Conservation (phyloP, 257 asterid genomes). For the Solanum pennellii region DNA sequence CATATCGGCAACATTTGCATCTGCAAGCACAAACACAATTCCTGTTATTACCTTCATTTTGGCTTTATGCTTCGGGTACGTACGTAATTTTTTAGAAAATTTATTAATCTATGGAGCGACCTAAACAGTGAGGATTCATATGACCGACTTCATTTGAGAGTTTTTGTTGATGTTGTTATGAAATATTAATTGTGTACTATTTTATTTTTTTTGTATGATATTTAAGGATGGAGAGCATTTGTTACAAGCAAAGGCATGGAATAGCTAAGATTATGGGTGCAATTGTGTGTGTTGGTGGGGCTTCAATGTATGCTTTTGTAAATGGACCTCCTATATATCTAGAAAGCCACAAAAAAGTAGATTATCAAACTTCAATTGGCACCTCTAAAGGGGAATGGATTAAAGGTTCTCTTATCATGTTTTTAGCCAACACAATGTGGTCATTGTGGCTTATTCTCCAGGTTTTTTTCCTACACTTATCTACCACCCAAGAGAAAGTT, state of each 20-base stretch:
- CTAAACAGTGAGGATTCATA: not conserved
- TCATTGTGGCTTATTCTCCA: conserved; percentile 54
- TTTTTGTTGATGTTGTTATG: not conserved
- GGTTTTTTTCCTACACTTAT: conserved; percentile 8
- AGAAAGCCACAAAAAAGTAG: not conserved
- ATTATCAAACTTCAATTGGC: not conserved
- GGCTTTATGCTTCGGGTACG: conserved; percentile 46
- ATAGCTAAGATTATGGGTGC: conserved; percentile 46
- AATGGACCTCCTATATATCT: conserved; percentile 44
- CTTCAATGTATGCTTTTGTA: conserved; percentile 42
- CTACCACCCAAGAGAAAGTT: not conserved
- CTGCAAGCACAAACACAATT: conserved; percentile 36
- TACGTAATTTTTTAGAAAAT: not conserved
- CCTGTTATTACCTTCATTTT: conserved; percentile 47
- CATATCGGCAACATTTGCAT: conserved; percentile 51
- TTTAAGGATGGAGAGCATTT: conserved; percentile 35
- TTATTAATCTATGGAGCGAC: not conserved
- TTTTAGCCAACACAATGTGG: conserved; percentile 29
- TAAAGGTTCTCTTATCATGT: conserved; percentile 46
- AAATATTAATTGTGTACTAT: not conserved
- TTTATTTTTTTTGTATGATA: not conserved
- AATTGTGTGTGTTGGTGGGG: conserved; percentile 27
- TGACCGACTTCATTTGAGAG: not conserved
- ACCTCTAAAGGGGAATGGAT: conserved; percentile 34
- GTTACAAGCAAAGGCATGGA: conserved; percentile 32